Evolutionary conservation across 441 rosid species (phyloP).

Genomic region (Raphanus hybrid): DNA sequence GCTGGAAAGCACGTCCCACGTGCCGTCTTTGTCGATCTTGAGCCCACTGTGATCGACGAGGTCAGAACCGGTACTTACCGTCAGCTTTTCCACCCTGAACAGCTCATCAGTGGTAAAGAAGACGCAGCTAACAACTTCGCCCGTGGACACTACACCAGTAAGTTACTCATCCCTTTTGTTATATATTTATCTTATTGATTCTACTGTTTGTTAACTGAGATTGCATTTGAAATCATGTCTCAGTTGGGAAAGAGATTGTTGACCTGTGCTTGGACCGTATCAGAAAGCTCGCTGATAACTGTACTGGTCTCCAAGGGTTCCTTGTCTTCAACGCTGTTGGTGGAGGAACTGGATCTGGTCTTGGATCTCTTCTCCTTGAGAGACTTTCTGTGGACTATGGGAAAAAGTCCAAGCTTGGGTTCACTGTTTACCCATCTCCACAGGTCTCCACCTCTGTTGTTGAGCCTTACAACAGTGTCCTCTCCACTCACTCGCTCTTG

Average conservation of each 20-base stretch:
- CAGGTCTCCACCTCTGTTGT: slow-evolving; percentile 63
- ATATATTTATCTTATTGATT: too few species aligned
- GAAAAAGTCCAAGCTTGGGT: slow-evolving; percentile 52
- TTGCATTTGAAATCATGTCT: not conserved
- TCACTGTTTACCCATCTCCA: slow-evolving; percentile 63
- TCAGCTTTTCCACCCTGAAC: slow-evolving; percentile 45
- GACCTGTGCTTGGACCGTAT: slow-evolving; percentile 51
- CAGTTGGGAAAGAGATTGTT: slow-evolving; percentile 54
- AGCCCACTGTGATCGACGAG: slow-evolving; percentile 42
- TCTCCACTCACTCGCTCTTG: slow-evolving; percentile 58
- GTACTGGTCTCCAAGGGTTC: slow-evolving; percentile 53
- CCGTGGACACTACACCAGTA: slow-evolving; percentile 43
- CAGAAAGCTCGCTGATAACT: slow-evolving; percentile 52
- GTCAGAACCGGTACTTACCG: slow-evolving; percentile 41
- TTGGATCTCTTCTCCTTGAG: slow-evolving; percentile 51
- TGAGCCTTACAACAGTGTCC: slow-evolving; percentile 68
- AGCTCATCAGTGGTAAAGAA: slow-evolving; percentile 45
- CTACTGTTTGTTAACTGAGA: not conserved
- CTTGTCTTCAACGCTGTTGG: slow-evolving; percentile 53
- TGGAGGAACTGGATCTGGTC: slow-evolving; percentile 55
- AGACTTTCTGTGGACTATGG: slow-evolving; percentile 52
- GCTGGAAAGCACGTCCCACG: slow-evolving; percentile 42
- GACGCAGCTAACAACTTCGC: slow-evolving; percentile 45
- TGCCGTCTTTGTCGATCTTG: slow-evolving; percentile 39
- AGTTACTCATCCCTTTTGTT: not conserved